Evolutionary conservation across 2,329 filamentous ascomycete species (phyloP), one percentile per base, ranked within the genome.

Genomic region (Talaromyces piceae): DNA sequence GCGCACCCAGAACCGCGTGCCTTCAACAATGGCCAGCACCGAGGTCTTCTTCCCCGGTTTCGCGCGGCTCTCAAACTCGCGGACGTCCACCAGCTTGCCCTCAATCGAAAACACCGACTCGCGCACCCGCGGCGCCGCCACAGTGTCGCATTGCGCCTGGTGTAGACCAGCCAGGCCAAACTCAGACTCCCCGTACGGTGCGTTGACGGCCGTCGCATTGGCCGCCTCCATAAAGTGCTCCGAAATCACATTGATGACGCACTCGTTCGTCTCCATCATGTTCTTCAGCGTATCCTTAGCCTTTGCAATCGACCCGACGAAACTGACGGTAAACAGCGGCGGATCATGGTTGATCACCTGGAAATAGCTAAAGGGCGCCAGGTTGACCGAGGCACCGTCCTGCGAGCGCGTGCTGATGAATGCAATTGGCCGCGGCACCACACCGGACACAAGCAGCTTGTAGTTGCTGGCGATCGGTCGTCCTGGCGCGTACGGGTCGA

Each of bases 291-390:
- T 84, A 67, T 96, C 91, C 69, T 95, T 96, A 18, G 85, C 81
- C 3, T 73, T 68, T 20, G 77, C 73, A 50, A 77, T 71, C 1
- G 77, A 77, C 1, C 78, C 80, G 0, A 76, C 72, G 53, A 83
- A 81, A 0, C 82, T 81, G 5, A 85, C 72, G 7, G 81, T 78
- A 67, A 96, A 94, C 41, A 94, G 74, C 0, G 91, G 91, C 4
- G 91, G 91, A 65, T 96, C 91, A 66, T 93, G 87, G 67, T 82
- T 83, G 58, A 95, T 77, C 56, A 95, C 70, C 66, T 89, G 86
- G 67, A 90, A 89, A 73, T 93, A 96, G 63, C 81, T 87, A 68
- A 93, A 95, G 0, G 90, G 91, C 0, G 91, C 88, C 2, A 96
- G 77, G 70, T 96, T 97, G 13, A 80, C 81, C 25, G 71, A 75